Conservation (phyloP, 805 yeast genomes). For the Candida germanica region DNA sequence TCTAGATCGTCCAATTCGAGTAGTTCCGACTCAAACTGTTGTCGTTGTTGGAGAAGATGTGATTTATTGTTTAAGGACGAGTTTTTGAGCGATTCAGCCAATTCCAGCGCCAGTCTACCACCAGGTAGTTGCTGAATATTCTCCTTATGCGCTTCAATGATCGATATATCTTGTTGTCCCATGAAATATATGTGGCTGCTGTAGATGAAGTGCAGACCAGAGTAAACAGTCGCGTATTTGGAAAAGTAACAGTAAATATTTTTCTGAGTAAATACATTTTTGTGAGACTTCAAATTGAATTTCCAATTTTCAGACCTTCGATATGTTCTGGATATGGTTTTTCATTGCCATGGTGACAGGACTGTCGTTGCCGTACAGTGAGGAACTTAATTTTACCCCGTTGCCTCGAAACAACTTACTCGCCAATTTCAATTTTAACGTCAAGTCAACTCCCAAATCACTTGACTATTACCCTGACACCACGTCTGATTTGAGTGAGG, state of each 20-base stretch:
- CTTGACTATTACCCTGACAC: constrained; percentile 12
- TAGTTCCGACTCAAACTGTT: constrained; percentile 49
- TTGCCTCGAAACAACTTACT: constrained; percentile 69
- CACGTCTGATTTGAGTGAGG: neutral
- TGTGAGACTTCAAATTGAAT: no score
- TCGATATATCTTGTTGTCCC: constrained; percentile 13
- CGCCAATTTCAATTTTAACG: constrained; percentile 67
- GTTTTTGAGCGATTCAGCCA: constrained; percentile 43
- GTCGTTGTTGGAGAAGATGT: constrained; percentile 32
- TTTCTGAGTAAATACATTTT: no score
- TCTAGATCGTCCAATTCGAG: constrained; percentile 58
- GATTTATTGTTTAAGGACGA: constrained; percentile 21
- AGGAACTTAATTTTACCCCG: constrained; percentile 61
- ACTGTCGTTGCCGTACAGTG: no score
- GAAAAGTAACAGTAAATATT: no score
- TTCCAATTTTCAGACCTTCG: no score
- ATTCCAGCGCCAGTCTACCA: constrained; percentile 65
- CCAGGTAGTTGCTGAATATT: constrained; percentile 63
- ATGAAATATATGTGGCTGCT: no score
- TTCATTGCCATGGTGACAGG: no score
- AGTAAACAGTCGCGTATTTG: no score
- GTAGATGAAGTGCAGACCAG: no score
- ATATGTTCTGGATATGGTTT: no score
- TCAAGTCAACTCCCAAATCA: constrained; percentile 48
- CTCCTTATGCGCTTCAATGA: constrained; percentile 59